Conservation (phyloP, 2,329 filamentous ascomycete species). For the Xylariaceae sp. region DNA sequence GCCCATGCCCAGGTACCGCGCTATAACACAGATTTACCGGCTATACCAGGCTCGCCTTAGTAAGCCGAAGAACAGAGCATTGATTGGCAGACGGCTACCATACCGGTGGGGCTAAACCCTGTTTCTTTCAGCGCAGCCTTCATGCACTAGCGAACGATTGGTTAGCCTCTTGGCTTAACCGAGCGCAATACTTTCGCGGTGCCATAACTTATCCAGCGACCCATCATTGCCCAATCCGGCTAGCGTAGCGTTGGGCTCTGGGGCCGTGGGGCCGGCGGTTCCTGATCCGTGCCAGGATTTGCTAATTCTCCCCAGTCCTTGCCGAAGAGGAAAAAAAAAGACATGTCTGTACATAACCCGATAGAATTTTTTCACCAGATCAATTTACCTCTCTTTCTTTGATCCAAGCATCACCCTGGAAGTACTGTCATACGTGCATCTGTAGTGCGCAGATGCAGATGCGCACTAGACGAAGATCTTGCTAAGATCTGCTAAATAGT, state of each 20-base stretch:
- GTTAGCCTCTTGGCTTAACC: not conserved
- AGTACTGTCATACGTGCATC: constrained; percentile 4
- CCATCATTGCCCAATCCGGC: not conserved
- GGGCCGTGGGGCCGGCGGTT: not conserved
- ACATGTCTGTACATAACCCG: constrained; percentile 4
- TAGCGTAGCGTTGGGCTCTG: not conserved
- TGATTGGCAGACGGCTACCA: no score
- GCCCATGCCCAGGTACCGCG: no score
- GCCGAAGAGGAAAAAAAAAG: not conserved
- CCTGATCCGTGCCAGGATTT: not conserved
- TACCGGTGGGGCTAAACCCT: no score
- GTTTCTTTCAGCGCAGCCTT: no score
- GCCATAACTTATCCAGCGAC: not conserved
- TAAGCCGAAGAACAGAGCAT: no score
- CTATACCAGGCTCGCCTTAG: no score
- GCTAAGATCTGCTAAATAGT: constrained; percentile 3
- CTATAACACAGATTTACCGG: no score
- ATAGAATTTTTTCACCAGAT: constrained; percentile 13
- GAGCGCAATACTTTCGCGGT: not conserved
- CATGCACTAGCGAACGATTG: no score
- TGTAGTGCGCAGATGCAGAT: not conserved
- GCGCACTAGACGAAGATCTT: not conserved
- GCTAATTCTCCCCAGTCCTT: not conserved
- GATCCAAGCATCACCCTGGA: constrained; percentile 12
- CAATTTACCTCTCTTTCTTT: constrained; percentile 4